Conservation (phyloP, 2,329 filamentous ascomycete genomes). For the Apiospora malaysiana region DNA sequence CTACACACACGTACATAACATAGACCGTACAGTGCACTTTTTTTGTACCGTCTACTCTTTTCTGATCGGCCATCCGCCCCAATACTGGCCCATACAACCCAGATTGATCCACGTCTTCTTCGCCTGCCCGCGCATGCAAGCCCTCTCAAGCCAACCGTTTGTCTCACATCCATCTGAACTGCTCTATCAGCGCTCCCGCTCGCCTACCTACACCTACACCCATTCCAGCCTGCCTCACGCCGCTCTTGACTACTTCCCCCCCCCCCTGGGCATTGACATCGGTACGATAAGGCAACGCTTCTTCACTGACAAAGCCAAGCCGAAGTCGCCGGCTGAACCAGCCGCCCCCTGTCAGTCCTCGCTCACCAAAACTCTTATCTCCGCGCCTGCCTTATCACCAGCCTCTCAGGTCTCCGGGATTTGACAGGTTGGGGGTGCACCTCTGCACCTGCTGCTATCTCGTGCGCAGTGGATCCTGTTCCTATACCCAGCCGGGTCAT, state of each 20-base stretch:
- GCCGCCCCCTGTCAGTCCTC: neutral
- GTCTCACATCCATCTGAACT: neutral
- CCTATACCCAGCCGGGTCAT: neutral
- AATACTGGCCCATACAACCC: conserved; percentile 4
- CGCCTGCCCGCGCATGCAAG: neutral
- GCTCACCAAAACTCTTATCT: conserved; percentile 1
- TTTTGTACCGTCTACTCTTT: neutral
- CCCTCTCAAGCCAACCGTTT: neutral
- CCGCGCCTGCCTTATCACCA: conserved; percentile 16
- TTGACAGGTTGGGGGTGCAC: conserved; percentile 6
- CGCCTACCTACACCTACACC: conserved; percentile 3
- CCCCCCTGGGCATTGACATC: neutral
- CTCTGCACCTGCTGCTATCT: neutral
- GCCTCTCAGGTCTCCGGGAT: neutral
- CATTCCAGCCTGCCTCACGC: neutral
- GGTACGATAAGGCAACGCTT: neutral
- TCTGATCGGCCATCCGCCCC: neutral
- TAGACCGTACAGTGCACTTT: conserved; percentile 8
- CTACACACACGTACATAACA: neutral
- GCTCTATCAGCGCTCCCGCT: neutral
- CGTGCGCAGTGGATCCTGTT: conserved; percentile 4
- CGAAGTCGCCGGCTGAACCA: conserved; percentile 10
- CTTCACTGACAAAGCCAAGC: neutral
- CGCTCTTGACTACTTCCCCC: neutral
- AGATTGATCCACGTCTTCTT: conserved; percentile 4